These are phyloP conservation scores for Paecilomyces dactylethromorphus DNA, from an alignment of 2,329 filamentous ascomycete species.

Conservation along the genomic window DNA sequence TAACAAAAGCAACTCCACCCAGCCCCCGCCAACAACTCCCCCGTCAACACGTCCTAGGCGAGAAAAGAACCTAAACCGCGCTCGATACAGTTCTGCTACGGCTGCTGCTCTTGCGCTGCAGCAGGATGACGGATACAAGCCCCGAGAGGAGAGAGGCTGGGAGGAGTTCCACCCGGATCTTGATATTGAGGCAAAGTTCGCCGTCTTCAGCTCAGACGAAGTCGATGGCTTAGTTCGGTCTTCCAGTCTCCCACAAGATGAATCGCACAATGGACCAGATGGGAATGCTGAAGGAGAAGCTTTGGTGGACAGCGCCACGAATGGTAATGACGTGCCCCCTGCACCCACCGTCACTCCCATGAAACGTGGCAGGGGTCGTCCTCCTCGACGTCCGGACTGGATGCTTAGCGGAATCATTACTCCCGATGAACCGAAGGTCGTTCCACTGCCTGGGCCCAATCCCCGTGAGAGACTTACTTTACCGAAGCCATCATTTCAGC, in stretches of 20 bases:
- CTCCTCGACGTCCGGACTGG: constrained; percentile 56
- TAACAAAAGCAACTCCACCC: constrained; percentile 28
- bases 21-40: constrained; percentile 26
- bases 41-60: constrained; percentile 34
- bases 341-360: constrained; percentile 28
- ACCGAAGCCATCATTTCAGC: constrained; percentile 42
- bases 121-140: constrained; percentile 94
- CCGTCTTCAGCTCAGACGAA: constrained; percentile 73
- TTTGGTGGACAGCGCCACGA: constrained; percentile 38
- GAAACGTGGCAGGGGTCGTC: constrained; percentile 58
- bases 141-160: constrained; percentile 92
- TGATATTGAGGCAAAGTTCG: constrained; percentile 75
- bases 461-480: constrained; percentile 43
- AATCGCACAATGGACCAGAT: constrained; percentile 19
- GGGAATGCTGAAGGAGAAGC: constrained; percentile 19
- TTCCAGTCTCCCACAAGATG: constrained; percentile 32
- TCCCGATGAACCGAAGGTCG: constrained; percentile 48
- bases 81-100: constrained; percentile 73
- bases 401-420: constrained; percentile 56
- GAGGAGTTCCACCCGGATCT: constrained; percentile 96
- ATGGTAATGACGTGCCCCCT: constrained; percentile 26
- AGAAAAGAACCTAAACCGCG: constrained; percentile 43
- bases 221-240: constrained; percentile 67
- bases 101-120: constrained; percentile 83
- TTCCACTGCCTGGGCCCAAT: constrained; percentile 44